These are phyloP conservation scores for Claviceps monticola DNA, from an alignment of 2,329 filamentous ascomycete species.

Conservation along the genomic window DNA sequence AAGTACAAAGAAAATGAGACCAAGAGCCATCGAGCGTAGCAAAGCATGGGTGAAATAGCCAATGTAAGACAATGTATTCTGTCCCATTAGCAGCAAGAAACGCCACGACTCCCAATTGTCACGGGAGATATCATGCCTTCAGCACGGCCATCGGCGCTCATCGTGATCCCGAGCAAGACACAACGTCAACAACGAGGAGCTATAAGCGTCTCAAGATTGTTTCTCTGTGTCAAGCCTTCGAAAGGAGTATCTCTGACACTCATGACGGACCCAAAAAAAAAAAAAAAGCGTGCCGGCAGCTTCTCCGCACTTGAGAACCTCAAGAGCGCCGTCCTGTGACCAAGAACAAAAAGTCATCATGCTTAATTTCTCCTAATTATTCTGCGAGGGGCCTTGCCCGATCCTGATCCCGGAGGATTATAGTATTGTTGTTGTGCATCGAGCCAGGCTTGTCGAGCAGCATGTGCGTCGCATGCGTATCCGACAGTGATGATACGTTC, in stretches of 20 bases:
- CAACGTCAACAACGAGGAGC: neutral
- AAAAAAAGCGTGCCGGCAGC: constrained; percentile 30
- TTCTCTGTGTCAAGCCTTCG: constrained; percentile 33
- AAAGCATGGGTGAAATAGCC: too few relatives aligned
- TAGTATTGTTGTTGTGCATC: constrained; percentile 31
- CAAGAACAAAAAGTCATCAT: neutral
- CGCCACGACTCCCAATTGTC: too few relatives aligned
- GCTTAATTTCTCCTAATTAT: neutral
- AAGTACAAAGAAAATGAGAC: too few relatives aligned
- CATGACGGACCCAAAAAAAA: too few relatives aligned
- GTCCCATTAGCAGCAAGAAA: too few relatives aligned
- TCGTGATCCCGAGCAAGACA: neutral
- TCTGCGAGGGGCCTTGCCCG: neutral
- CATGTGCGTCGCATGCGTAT: constrained; percentile 48
- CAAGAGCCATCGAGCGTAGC: too few relatives aligned
- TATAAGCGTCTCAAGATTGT: constrained; percentile 18
- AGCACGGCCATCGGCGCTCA: neutral
- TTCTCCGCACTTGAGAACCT: constrained; percentile 32
- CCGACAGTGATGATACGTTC: constrained; percentile 71
- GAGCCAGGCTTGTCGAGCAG: constrained; percentile 23
- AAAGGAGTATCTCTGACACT: too few relatives aligned
- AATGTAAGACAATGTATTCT: too few relatives aligned
- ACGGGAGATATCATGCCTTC: neutral
- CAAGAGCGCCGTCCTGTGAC: constrained; percentile 26
- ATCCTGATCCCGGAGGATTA: constrained; percentile 35